These are phyloP conservation scores for Cryptococcus floricola DNA, from an alignment of 1,284 basidiomycete species.

Conservation along the genomic window DNA sequence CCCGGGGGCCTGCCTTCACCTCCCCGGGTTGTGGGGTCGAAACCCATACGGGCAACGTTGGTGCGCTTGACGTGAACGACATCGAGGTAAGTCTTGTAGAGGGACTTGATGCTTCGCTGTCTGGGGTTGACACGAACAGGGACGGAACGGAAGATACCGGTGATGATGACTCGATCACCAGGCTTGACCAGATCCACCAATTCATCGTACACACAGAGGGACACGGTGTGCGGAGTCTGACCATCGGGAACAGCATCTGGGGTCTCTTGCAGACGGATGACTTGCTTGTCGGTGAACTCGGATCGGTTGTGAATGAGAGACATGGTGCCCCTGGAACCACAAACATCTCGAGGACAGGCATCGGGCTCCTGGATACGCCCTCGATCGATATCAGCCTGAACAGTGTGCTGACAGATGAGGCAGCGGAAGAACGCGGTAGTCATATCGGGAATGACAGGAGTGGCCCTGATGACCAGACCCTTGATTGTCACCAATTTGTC, in stretches of 20 bases:
- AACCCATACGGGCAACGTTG: constrained; percentile 63
- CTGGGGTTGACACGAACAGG: constrained; percentile 91
- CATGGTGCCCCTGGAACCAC: constrained; percentile 82
- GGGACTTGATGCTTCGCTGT: constrained; percentile 83
- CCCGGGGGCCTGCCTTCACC: constrained; percentile 57
- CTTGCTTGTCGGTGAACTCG: constrained; percentile 91
- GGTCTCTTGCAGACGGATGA: constrained; percentile 92
- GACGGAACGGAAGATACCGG: constrained; percentile 90
- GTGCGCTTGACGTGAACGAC: constrained; percentile 87
- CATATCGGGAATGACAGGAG: constrained; percentile 98
- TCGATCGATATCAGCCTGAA: constrained; percentile 91
- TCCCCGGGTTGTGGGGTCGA: constrained; percentile 74
- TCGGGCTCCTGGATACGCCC: constrained; percentile 92
- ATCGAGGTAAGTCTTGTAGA: constrained; percentile 95
- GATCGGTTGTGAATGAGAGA: constrained; percentile 94
- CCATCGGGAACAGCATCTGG: constrained; percentile 97
- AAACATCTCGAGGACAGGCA: constrained; percentile 88
- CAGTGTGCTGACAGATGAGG: constrained; percentile 89
- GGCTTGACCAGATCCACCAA: constrained; percentile 93
- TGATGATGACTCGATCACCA: constrained; percentile 85
- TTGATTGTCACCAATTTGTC: constrained; percentile 95
- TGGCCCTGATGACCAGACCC: constrained; percentile 94
- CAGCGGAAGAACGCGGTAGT: constrained; percentile 96
- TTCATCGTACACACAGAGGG: constrained; percentile 93
- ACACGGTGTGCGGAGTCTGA: constrained; percentile 96